A percentile compares a stretch with the other conserved stretches of the same genome.
These are phyloP conservation scores for Myrmaecium sp. DNA, from an alignment of 2,329 filamentous ascomycete species.

Conservation along the genomic window DNA sequence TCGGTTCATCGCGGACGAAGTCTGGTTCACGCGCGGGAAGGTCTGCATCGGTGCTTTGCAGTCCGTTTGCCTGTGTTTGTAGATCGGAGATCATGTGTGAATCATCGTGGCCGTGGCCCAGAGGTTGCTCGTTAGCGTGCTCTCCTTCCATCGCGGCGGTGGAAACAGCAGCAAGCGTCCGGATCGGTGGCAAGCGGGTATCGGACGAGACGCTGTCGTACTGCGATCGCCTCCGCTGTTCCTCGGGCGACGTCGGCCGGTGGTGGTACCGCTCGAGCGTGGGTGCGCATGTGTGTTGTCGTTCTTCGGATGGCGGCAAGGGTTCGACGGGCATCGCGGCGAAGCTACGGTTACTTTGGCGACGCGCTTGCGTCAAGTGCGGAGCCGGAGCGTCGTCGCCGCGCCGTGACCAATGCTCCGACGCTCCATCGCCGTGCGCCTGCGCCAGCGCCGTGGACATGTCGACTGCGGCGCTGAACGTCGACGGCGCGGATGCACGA, in stretches of 20 bases:
- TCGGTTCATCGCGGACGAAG: slow-evolving; percentile 13
- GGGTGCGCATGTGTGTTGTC: slow-evolving; percentile 22
- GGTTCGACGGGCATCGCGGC: slow-evolving; percentile 22
- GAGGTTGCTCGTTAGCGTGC: too few species aligned
- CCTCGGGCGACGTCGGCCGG: slow-evolving; percentile 27
- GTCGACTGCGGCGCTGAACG: slow-evolving; percentile 22
- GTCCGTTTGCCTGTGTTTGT: too few species aligned
- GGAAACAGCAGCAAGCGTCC: slow-evolving; percentile 13
- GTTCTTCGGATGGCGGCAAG: slow-evolving; percentile 17
- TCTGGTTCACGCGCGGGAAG: slow-evolving; percentile 17
- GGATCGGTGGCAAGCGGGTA: slow-evolving; percentile 24
- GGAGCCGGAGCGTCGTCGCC: neutral
- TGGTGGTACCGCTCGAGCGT: slow-evolving; percentile 31
- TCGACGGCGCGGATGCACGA: slow-evolving; percentile 8
- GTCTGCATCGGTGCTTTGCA: too few species aligned
- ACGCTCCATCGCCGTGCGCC: slow-evolving; percentile 9
- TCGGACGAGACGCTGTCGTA: too few species aligned
- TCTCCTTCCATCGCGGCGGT: slow-evolving; percentile 9
- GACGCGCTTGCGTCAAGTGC: slow-evolving; percentile 8
- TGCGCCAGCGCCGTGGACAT: slow-evolving; percentile 21
- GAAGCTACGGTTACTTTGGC: slow-evolving; percentile 17
- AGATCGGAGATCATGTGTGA: too few species aligned
- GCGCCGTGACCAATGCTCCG: neutral
- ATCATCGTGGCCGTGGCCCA: too few species aligned
- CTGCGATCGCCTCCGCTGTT: slow-evolving; percentile 21